Evolutionary conservation across 306 rosid species (phyloP).

Genomic region (Hippophae gyantsensis): DNA sequence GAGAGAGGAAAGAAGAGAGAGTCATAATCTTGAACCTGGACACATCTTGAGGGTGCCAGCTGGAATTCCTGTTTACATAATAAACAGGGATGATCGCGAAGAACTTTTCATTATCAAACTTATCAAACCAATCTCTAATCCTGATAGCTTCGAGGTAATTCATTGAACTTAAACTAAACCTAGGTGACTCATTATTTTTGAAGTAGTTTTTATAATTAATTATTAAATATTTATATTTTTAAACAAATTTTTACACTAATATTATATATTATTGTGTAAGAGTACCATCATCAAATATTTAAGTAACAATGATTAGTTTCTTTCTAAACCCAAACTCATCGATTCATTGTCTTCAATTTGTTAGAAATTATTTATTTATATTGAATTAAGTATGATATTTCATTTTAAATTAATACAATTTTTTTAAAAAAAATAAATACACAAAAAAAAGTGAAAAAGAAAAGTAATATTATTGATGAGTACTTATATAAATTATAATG

Average conservation of each 20-base stretch:
- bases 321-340: no score
- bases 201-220: no score
- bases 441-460: no score
- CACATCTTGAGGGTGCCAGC: constrained; percentile 43
- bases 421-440: neutral
- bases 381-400: neutral
- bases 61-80: constrained; percentile 42
- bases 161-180: no score
- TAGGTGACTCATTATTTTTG: no score
- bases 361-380: neutral
- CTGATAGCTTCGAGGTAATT: constrained; percentile 39
- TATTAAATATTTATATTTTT: no score
- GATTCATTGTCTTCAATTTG: neutral
- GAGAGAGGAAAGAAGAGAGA: constrained; percentile 33
- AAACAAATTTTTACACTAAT: no score
- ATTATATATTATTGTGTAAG: no score
- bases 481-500: no score
- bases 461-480: no score
- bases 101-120: constrained; percentile 37
- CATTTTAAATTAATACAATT: neutral
- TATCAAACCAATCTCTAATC: constrained; percentile 29
- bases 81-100: constrained; percentile 50
- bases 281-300: no score
- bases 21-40: constrained; percentile 43
- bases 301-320: no score